phyloP scores from a whole-genome alignment of 2,329 filamentous ascomycete genomes.

The Lachnellula occidentalis region DNA sequence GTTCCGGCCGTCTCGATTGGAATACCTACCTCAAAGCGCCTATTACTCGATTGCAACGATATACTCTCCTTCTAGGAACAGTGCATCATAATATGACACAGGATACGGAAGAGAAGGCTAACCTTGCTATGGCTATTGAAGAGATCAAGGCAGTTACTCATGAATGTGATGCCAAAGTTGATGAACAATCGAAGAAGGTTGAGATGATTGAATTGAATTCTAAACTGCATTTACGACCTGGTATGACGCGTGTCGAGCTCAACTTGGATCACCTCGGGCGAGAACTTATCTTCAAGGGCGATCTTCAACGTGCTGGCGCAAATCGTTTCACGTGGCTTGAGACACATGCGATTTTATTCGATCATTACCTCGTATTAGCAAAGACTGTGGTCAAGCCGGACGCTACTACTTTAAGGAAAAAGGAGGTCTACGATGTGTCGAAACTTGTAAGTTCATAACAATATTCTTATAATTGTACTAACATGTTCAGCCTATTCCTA shows the following conservation, averaged over 20 bases:
- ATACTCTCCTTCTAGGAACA: slow-evolving; percentile 74
- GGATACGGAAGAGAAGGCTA: slow-evolving; percentile 86
- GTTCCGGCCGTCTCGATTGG: slow-evolving; percentile 82
- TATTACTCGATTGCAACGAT: slow-evolving; percentile 87
- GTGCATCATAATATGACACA: slow-evolving; percentile 77
- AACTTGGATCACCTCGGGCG: slow-evolving; percentile 93
- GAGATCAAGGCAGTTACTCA: slow-evolving; percentile 86
- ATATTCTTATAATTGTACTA: slow-evolving; percentile 14
- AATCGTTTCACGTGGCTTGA: slow-evolving; percentile 92
- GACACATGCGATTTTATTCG: slow-evolving; percentile 87
- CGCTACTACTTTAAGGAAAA: slow-evolving; percentile 65
- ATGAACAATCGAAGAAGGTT: slow-evolving; percentile 87
- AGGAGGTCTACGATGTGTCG: slow-evolving; percentile 84
- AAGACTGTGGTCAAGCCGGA: slow-evolving; percentile 69
- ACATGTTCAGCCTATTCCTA: slow-evolving; percentile 78
- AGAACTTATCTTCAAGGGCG: slow-evolving; percentile 82
- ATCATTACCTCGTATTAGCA: slow-evolving; percentile 91
- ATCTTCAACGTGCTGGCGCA: slow-evolving; percentile 81
- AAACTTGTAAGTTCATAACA: slow-evolving; percentile 58
- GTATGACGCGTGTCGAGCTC: slow-evolving; percentile 80
- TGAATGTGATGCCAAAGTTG: slow-evolving; percentile 89
- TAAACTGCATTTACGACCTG: slow-evolving; percentile 79
- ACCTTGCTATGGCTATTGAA: slow-evolving; percentile 75
- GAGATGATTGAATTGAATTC: slow-evolving; percentile 76
- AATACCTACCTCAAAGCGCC: slow-evolving; percentile 91